phyloP scores from a whole-genome alignment of 2,329 filamentous ascomycete species.

The Aspergillus arachidicola region DNA sequence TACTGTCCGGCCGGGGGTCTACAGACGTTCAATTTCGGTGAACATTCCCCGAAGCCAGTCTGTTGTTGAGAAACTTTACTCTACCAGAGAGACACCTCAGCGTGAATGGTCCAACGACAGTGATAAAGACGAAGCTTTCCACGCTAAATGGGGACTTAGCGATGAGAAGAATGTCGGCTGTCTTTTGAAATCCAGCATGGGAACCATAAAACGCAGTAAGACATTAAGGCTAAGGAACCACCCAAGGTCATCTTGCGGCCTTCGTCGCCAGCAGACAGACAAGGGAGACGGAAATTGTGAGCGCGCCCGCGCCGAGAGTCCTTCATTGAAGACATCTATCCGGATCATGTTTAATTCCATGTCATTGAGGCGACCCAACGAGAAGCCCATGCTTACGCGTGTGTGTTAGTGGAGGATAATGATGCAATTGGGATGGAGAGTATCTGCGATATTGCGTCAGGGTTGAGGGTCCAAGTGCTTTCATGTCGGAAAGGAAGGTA shows the following conservation, averaged over 20 bases:
- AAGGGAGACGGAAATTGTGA: constrained; percentile 10
- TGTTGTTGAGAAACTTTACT: background rate
- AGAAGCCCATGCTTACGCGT: constrained; percentile 14
- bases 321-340: constrained; percentile 17
- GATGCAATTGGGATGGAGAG: constrained; percentile 14
- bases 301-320: background rate
- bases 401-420: constrained; percentile 19
- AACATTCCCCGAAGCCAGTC: constrained; percentile 16
- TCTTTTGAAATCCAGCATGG: constrained; percentile 5
- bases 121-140: background rate
- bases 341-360: constrained; percentile 25
- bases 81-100: background rate
- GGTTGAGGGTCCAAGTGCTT: background rate
- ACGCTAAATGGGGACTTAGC: constrained; percentile 3
- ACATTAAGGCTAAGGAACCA: constrained; percentile 12
- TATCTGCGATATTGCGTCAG: constrained; percentile 15
- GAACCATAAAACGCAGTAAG: constrained; percentile 12
- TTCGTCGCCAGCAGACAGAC: background rate
- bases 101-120: background rate
- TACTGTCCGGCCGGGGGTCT: constrained; percentile 76
- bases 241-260: constrained; percentile 5
- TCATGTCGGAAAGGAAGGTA: background rate
- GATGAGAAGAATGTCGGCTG: constrained; percentile 11
- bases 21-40: constrained; percentile 67
- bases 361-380: constrained; percentile 17